A percentile compares a stretch with the other conserved stretches of the same genome.
phyloP scores from a whole-genome alignment of 257 asterid genomes.

The Solanum pimpinellifolium region DNA sequence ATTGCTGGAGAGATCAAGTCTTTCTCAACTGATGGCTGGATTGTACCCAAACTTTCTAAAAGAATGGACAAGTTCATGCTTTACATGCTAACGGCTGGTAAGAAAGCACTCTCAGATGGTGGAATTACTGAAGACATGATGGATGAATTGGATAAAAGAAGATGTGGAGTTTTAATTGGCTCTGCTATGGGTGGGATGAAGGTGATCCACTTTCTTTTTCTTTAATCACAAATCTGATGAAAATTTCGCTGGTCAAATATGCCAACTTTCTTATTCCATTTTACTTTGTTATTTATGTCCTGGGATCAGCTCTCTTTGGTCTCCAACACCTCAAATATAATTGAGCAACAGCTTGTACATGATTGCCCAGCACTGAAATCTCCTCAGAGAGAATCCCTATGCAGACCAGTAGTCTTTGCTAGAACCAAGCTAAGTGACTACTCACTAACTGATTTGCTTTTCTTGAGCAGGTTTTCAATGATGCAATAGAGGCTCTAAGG shows the following conservation, averaged over 20 bases:
- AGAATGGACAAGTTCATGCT: conserved; percentile 97
- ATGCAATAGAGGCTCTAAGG: conserved; percentile 87
- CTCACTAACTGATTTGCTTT: neutral
- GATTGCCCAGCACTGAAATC: neutral
- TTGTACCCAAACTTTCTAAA: conserved; percentile 83
- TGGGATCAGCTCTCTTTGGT: neutral
- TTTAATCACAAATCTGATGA: neutral
- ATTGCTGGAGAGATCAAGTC: conserved; percentile 98
- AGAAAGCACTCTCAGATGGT: conserved; percentile 83
- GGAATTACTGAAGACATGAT: conserved; percentile 71
- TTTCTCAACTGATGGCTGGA: conserved; percentile 84
- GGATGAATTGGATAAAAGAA: conserved; percentile 61
- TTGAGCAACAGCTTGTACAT: neutral
- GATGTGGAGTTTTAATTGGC: conserved; percentile 87
- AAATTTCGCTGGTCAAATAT: neutral
- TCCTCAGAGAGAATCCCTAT: neutral
- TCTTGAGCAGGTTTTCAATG: conserved; percentile 67
- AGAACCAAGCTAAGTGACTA: neutral
- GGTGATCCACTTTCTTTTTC: conserved; percentile 23
- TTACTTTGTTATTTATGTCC: neutral
- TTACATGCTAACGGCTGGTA: conserved; percentile 92
- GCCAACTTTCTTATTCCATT: neutral
- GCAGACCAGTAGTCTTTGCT: neutral
- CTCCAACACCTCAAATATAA: neutral
- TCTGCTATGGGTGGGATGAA: conserved; percentile 98